Conservation (phyloP, 2,329 filamentous ascomycete genomes). For the Juglanconis oblonga region DNA sequence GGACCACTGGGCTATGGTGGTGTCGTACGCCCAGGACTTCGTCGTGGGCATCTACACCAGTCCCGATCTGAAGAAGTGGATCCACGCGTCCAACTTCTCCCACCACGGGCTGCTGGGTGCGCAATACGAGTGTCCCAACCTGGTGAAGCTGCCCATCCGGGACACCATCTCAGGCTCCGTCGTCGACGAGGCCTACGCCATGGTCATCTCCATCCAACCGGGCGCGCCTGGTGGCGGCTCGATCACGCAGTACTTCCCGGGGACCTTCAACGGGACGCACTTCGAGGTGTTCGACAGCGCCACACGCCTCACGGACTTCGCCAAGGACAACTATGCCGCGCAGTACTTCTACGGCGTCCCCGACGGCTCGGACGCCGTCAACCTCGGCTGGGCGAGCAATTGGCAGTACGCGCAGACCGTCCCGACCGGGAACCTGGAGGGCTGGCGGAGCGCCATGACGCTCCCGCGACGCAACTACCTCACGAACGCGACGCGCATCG, state of each 20-base stretch:
- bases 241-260: slow-evolving; percentile 53
- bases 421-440: slow-evolving; percentile 49
- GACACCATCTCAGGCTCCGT: slow-evolving; percentile 22
- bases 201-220: slow-evolving; percentile 54
- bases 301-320: slow-evolving; percentile 42
- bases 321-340: slow-evolving; percentile 53
- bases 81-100: slow-evolving; percentile 55
- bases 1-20: slow-evolving; percentile 55
- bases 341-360: slow-evolving; percentile 52
- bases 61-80: slow-evolving; percentile 57
- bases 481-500: slow-evolving; percentile 46
- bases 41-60: slow-evolving; percentile 61
- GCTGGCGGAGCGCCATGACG: slow-evolving; percentile 51
- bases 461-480: slow-evolving; percentile 51
- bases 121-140: slow-evolving; percentile 63
- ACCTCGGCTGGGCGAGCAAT: slow-evolving; percentile 56
- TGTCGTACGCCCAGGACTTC: slow-evolving; percentile 54
- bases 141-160: slow-evolving; percentile 52
- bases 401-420: slow-evolving; percentile 56
- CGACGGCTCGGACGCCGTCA: slow-evolving; percentile 38
- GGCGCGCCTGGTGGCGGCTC: slow-evolving; percentile 56
- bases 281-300: slow-evolving; percentile 45
- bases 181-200: slow-evolving; percentile 39
- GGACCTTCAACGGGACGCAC: slow-evolving; percentile 63
- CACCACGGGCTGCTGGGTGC: slow-evolving; percentile 48